A percentile compares a stretch with the other conserved stretches of the same genome.
These are phyloP conservation scores for Penicillium fimorum DNA, from an alignment of 495 filamentous ascomycete species.

Conservation along the genomic window DNA sequence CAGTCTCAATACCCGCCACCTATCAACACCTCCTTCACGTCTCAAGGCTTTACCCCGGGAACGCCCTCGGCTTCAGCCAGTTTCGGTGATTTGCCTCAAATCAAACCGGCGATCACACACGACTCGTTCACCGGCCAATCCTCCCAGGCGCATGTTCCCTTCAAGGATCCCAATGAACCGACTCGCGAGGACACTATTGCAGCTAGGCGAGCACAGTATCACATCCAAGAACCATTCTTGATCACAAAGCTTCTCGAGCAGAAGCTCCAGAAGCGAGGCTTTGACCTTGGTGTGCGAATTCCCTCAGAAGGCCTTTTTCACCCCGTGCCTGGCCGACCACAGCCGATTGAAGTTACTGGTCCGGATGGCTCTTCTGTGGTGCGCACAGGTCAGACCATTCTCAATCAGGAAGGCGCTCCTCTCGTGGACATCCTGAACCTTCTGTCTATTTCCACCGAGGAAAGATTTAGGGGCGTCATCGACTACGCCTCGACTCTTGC, in stretches of 20 bases:
- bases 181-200: conserved; percentile 44
- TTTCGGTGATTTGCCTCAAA: conserved; percentile 38
- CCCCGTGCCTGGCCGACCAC: conserved; percentile 46
- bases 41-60: conserved; percentile 43
- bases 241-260: conserved; percentile 48
- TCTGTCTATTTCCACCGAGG: conserved; percentile 70
- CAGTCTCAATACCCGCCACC: conserved; percentile 39
- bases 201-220: conserved; percentile 50
- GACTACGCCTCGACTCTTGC: conserved; percentile 68
- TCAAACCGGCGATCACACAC: conserved; percentile 33
- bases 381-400: conserved; percentile 57
- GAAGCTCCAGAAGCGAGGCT: conserved; percentile 46
- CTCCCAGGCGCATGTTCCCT: conserved; percentile 32
- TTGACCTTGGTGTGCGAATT: conserved; percentile 59
- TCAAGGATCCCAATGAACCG: conserved; percentile 43
- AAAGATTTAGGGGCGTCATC: conserved; percentile 64
- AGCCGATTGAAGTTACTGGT: conserved; percentile 53
- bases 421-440: conserved; percentile 74
- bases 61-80: conserved; percentile 38
- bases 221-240: conserved; percentile 60
- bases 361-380: conserved; percentile 55
- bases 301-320: conserved; percentile 62
- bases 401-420: conserved; percentile 64
- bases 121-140: conserved; percentile 36
- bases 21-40: conserved; percentile 43